phyloP scores from a whole-genome alignment of 2,329 filamentous ascomycete genomes.

The Corinectria fuckeliana region DNA sequence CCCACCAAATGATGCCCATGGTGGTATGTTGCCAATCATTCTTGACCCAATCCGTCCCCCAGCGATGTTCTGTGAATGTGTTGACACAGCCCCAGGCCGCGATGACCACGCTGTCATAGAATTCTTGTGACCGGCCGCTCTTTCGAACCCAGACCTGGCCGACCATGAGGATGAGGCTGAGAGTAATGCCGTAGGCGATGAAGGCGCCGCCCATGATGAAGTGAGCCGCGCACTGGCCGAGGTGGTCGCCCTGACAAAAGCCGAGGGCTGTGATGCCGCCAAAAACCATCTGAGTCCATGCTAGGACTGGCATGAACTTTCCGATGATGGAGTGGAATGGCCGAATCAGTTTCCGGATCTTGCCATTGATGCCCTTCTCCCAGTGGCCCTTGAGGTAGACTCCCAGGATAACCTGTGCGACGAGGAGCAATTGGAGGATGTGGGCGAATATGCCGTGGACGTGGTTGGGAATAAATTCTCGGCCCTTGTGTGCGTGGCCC shows the following conservation, averaged over 20 bases:
- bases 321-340: slow-evolving; percentile 80
- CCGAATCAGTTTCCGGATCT: slow-evolving; percentile 75
- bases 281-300: slow-evolving; percentile 95
- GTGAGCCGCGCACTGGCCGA: slow-evolving; percentile 92
- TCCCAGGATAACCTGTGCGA: slow-evolving; percentile 79
- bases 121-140: slow-evolving; percentile 89
- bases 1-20: slow-evolving; percentile 99
- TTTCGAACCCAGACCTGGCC: slow-evolving; percentile 87
- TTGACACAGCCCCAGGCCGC: slow-evolving; percentile 96
- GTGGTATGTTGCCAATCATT: slow-evolving; percentile 98
- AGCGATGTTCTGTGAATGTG: slow-evolving; percentile 96
- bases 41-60: slow-evolving; percentile 86
- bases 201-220: slow-evolving; percentile 99
- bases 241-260: slow-evolving; percentile 90
- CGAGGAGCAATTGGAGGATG: slow-evolving; percentile 79
- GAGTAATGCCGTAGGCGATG: slow-evolving; percentile 87
- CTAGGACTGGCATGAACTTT: slow-evolving; percentile 83
- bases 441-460: slow-evolving; percentile 83
- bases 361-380: slow-evolving; percentile 81
- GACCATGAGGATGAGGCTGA: slow-evolving; percentile 85
- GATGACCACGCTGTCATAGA: slow-evolving; percentile 92
- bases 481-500: slow-evolving; percentile 87
- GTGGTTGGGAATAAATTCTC: slow-evolving; percentile 78
- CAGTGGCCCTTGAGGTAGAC: slow-evolving; percentile 90
- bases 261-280: slow-evolving; percentile 91